A percentile compares a stretch with the other conserved stretches of the same genome.
These are phyloP conservation scores for Cladosporium sphaerospermum DNA, from an alignment of 2,329 filamentous ascomycete species.

Conservation along the genomic window DNA sequence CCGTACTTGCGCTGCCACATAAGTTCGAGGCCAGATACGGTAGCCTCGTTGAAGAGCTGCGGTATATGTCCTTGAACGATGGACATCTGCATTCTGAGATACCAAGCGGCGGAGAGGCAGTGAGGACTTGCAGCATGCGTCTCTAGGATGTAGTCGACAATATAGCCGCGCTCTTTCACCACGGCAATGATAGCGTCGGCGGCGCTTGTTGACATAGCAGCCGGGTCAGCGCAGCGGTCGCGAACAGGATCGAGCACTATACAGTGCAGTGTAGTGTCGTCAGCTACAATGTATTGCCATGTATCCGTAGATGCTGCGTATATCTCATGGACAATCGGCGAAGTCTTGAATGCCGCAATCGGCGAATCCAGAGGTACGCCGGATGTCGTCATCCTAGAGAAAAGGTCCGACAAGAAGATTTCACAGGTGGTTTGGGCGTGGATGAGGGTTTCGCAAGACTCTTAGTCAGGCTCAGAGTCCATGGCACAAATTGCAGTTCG, in stretches of 20 bases:
- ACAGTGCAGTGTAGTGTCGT: slow-evolving; percentile 2
- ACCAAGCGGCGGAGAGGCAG: slow-evolving; percentile 8
- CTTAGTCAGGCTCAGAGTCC: neutral
- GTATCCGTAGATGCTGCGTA: slow-evolving; percentile 32
- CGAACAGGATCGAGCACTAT: slow-evolving; percentile 11
- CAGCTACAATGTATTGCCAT: slow-evolving; percentile 41
- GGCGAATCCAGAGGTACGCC: neutral
- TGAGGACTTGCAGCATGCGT: neutral
- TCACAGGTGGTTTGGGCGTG: neutral
- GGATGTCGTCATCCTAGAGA: neutral
- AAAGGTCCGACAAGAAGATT: neutral
- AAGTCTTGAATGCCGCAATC: neutral
- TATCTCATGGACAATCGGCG: slow-evolving; percentile 1
- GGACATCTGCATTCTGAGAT: slow-evolving; percentile 13
- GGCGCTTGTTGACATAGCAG: slow-evolving; percentile 2
- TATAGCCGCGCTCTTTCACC: neutral
- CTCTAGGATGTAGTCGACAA: slow-evolving; percentile 12
- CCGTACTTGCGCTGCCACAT: slow-evolving; percentile 11
- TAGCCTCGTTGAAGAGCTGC: slow-evolving; percentile 7
- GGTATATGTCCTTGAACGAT: too few relatives aligned
- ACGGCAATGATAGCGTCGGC: slow-evolving; percentile 9
- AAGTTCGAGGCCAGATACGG: slow-evolving; percentile 2
- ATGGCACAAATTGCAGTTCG: too few relatives aligned
- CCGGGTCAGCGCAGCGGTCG: slow-evolving; percentile 5
- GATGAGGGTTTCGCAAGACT: neutral